phyloP scores from a whole-genome alignment of 2,329 filamentous ascomycete genomes.

The Pezicula carpinea region DNA sequence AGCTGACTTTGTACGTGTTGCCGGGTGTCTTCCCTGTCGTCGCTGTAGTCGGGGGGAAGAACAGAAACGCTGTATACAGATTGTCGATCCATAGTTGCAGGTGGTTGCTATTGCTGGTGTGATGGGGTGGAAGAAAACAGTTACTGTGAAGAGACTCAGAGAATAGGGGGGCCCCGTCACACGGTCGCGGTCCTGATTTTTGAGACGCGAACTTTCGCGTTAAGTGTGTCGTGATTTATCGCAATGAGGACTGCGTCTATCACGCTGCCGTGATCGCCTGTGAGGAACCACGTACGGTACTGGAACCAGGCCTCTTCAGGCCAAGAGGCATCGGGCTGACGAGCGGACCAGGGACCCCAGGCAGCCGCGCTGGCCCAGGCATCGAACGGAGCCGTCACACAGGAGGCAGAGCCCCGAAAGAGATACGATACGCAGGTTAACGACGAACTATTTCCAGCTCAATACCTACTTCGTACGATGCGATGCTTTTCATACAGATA shows the following conservation, averaged over 20 bases:
- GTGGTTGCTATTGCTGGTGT: not conserved
- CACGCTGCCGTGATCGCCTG: too few species aligned
- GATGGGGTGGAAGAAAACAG: not conserved
- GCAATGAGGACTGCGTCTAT: too few species aligned
- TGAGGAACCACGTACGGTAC: too few species aligned
- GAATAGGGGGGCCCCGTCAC: not conserved
- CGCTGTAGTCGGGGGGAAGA: constrained; percentile 62
- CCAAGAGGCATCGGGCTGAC: too few species aligned
- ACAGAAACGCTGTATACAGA: constrained; percentile 83
- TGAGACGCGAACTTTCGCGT: constrained; percentile 9
- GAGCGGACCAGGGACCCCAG: too few species aligned
- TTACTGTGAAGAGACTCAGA: not conserved
- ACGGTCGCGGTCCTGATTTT: not conserved
- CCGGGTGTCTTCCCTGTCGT: constrained; percentile 55
- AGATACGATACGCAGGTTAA: not conserved
- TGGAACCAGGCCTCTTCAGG: too few species aligned
- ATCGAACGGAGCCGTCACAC: not conserved
- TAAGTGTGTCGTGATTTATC: constrained; percentile 6
- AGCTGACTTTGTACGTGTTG: constrained; percentile 73
- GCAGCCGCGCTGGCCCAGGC: too few species aligned
- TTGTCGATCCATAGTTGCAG: constrained; percentile 70
- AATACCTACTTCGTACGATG: not conserved
- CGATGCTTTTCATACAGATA: not conserved
- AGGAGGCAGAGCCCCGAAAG: not conserved
- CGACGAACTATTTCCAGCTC: too few species aligned